Evolutionary conservation across 345 rosid genomes (phyloP), one percentile per base, ranked within the genome.

Genomic region (Eucalyptus cloeziana): DNA sequence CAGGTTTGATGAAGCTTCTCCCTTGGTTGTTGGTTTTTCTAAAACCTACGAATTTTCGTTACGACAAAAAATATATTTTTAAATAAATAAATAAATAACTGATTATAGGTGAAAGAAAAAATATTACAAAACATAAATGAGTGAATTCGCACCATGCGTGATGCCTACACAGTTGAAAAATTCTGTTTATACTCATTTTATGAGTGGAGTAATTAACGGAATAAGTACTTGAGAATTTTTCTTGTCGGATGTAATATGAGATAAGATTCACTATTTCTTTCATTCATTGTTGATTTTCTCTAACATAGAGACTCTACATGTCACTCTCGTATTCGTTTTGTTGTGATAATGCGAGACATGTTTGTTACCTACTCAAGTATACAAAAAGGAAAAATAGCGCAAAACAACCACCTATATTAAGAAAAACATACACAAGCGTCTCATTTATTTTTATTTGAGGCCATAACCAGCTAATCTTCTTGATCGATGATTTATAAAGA

Each of bases 1-100:
- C 93, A 93, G 90, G 93, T 89, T 24, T 71, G 25, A 50, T 31
- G 47, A 31, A 17, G 81, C 81, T 71, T 71, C 44, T 71, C 44
- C 81, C 0, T 71, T 71, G 13, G 25, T 33, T 69, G 31, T 58
- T 49, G 21, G 8, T 19, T 25, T 71, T 4, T 31, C 6, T 16
- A 37, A 83, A 56, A 27, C n/a, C 24, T 25, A 25, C n/a, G 24
- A 33, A 69, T 17, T 3, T 31, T 69, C 44, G 44, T 33, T 31
- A 31, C 80, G 4, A 64, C 15, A 62, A 62, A 62, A n/a, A 30
- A 62, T 13, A 62, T 30, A 67, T n/a, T 31, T 67, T 31, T 31
- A 16, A 37, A 67, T 67, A 16, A 51, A 50, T 50, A 50, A 13
- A 60, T 60, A 60, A 60, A 60, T 25, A 11, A 60, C n/a, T 60